Percentiles rank a stretch among this genome's conserved stretches.
phyloP scores from a whole-genome alignment of 2,329 filamentous ascomycete species.

The Fusarium mangiferae region DNA sequence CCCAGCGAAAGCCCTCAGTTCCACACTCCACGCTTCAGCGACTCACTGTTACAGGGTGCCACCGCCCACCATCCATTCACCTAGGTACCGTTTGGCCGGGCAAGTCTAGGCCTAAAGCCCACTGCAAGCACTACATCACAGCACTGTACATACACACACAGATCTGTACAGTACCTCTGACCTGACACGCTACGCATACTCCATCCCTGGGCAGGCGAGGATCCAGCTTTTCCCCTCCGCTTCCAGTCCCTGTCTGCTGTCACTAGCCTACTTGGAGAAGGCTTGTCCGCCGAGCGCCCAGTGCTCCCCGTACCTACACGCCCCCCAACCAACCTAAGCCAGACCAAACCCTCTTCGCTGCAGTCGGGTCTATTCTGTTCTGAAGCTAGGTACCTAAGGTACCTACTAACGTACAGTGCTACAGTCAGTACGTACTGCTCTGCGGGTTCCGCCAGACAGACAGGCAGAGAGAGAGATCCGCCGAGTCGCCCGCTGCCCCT shows the following conservation, averaged over 20 bases:
- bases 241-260: constrained; percentile 38
- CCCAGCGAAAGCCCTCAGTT: constrained; percentile 43
- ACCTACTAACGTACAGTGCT: constrained; percentile 1
- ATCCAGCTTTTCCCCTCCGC: constrained; percentile 35
- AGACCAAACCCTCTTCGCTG: constrained; percentile 19
- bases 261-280: constrained; percentile 36
- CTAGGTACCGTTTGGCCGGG: background rate
- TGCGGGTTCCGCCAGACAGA: constrained; percentile 33
- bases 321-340: constrained; percentile 11
- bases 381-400: background rate
- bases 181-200: constrained; percentile 30
- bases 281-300: constrained; percentile 38
- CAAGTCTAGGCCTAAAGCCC: constrained; percentile 12
- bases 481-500: constrained; percentile 40
- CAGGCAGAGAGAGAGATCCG: constrained; percentile 23
- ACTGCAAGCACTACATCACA: constrained; percentile 24
- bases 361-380: background rate
- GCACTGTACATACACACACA: background rate
- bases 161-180: constrained; percentile 1
- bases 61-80: constrained; percentile 2
- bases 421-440: constrained; percentile 20
- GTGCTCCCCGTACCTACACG: constrained; percentile 34
- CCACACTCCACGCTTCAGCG: constrained; percentile 34
- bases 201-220: constrained; percentile 32
- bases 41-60: constrained; percentile 30